Evolutionary conservation across 192 early-diverging fungal genomes (phyloP), one percentile per base, ranked within the genome.

Genomic region (Umbelopsis ramanniana): DNA sequence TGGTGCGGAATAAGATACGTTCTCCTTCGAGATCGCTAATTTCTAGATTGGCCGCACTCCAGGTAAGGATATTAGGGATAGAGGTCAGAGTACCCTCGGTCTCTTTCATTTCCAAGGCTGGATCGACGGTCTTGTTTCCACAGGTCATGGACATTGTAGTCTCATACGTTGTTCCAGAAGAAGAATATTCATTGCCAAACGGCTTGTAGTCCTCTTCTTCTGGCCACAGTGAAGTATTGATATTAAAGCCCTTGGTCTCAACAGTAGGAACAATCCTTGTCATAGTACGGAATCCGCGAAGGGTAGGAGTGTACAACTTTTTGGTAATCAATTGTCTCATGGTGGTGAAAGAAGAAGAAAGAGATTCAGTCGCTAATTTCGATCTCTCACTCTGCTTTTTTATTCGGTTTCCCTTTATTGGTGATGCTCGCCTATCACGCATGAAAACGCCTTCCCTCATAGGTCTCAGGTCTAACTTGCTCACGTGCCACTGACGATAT

Each of bases 121-220:
- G 57, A 37, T 63, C 57, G 2, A 63, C 57, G 10, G 57, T 63
- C 26, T 63, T 63, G 57, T 63, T 63, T 6, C 57, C 57, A 63
- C 57, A 63, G 6, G 33, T 38, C 3, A 19, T 37, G 14, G 57
- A 63, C 57, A 29, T 23, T 29, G 54, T 53, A 11, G 54, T 53
- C 17, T 71, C 70, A 46, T 53, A 71, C 10, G 50, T 53, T 9
- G 52, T 71, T 38, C 70, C 70, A 33, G 52, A 71, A 43, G 35
- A 29, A 26, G 70, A 71, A 6, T 57, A 53, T 60, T 71, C 70
- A 57, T 71, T 71, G 53, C 52, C 29, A 33, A 52, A 71, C 10
- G 70, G 70, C 24, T 57, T 57, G 29, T 71, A 71, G 11, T 71
- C 70, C 8, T 53, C 53, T 11, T 67, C 57, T 11, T 67, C 57